These are phyloP conservation scores for Fragilariopsis cylindrus DNA, from an alignment of 108 stramenopile genomes.

Conservation along the genomic window DNA sequence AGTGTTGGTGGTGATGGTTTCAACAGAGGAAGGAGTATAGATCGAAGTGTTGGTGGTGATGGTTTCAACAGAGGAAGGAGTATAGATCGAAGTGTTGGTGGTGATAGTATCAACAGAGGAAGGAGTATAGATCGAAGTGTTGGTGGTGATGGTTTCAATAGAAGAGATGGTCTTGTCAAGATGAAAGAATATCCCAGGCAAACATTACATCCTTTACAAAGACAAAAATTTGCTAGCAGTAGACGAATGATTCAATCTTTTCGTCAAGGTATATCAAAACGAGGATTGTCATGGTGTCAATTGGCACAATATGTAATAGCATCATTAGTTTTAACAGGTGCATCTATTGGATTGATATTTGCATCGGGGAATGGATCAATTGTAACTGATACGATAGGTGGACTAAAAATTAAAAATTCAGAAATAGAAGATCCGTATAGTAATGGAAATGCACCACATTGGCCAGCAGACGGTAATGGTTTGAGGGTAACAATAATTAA, in stretches of 20 bases:
- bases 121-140: too few species aligned
- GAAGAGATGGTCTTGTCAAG: too few species aligned
- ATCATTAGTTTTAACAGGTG: slow-evolving; percentile 26
- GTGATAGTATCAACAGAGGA: too few species aligned
- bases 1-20: too few species aligned
- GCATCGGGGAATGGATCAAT: slow-evolving; percentile 41
- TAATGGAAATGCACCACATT: slow-evolving; percentile 25
- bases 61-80: too few species aligned
- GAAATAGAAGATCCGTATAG: slow-evolving; percentile 43
- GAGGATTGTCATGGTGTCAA: slow-evolving; percentile 15
- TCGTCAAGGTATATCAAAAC: not conserved
- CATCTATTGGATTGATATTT: slow-evolving; percentile 24
- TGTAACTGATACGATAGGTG: slow-evolving; percentile 14
- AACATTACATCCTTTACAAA: too few species aligned
- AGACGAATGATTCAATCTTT: not conserved
- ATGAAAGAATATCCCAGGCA: too few species aligned
- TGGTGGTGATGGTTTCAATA: too few species aligned
- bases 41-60: too few species aligned
- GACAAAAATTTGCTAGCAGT: not conserved
- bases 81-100: too few species aligned
- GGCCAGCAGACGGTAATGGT: slow-evolving; percentile 46
- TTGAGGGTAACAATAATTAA: slow-evolving; percentile 61
- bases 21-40: too few species aligned
- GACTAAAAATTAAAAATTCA: slow-evolving; percentile 32
- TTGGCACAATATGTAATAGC: slow-evolving; percentile 27